These are phyloP conservation scores for Rhizopus arrhizus DNA, from an alignment of 371 early-diverging fungal species.

Conservation along the genomic window DNA sequence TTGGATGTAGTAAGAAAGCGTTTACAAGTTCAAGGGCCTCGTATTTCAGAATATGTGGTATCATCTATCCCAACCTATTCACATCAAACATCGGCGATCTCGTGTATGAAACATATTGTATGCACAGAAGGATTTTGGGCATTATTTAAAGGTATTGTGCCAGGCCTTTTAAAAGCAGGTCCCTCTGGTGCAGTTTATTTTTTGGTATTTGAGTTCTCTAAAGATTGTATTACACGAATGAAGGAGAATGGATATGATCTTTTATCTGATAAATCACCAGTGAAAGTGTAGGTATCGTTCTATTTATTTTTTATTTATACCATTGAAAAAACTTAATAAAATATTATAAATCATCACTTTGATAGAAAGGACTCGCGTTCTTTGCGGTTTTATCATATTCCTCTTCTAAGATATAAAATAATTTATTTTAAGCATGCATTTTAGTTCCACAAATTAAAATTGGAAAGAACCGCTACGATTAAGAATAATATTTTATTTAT, in stretches of 20 bases:
- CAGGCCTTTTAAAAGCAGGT: conserved; percentile 81
- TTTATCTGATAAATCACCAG: conserved; percentile 5
- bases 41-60: conserved; percentile 47
- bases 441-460: no score
- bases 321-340: no score
- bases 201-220: conserved; percentile 62
- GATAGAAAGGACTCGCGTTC: no score
- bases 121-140: conserved; percentile 72
- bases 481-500: no score
- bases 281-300: no score
- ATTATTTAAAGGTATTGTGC: conserved; percentile 83
- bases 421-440: no score
- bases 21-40: conserved; percentile 75
- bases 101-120: conserved; percentile 62
- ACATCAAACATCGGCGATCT: conserved; percentile 43
- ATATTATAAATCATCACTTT: no score
- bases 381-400: no score
- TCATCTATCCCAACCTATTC: conserved; percentile 58
- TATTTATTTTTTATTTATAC: no score
- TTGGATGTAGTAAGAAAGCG: conserved; percentile 83
- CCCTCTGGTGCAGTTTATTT: conserved; percentile 84
- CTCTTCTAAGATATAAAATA: no score
- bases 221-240: conserved; percentile 34
- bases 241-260: conserved; percentile 24
- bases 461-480: no score